Conservation (phyloP, 768 basidiomycete genomes). For the Lentinula sp. region DNA sequence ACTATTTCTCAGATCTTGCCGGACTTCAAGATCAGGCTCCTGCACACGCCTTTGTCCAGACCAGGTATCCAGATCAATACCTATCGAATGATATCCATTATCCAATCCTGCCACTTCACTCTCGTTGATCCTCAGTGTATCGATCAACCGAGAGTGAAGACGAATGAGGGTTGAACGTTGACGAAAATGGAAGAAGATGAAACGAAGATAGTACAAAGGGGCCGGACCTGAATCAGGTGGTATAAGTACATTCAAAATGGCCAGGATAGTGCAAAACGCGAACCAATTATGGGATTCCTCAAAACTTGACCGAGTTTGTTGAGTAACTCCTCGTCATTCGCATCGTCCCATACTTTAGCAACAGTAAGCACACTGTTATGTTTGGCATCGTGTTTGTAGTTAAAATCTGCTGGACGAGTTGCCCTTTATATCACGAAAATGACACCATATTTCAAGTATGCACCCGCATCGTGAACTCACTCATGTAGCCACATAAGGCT, state of each 20-base stretch:
- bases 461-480: slow-evolving; percentile 28
- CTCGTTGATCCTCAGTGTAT: slow-evolving; percentile 25
- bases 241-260: background rate
- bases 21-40: slow-evolving; percentile 25
- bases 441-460: background rate
- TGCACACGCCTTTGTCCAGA: slow-evolving; percentile 9
- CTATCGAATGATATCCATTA: slow-evolving; percentile 25
- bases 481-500: slow-evolving; percentile 70
- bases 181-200: slow-evolving; percentile 40
- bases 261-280: slow-evolving; percentile 6
- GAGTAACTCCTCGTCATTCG: slow-evolving; percentile 26
- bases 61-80: slow-evolving; percentile 22
- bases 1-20: slow-evolving; percentile 41
- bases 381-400: slow-evolving; percentile 75
- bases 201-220: slow-evolving; percentile 46
- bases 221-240: slow-evolving; percentile 25
- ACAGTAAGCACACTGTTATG: slow-evolving; percentile 49
- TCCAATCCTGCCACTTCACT: slow-evolving; percentile 8
- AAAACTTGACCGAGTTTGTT: slow-evolving; percentile 25
- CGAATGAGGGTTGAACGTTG: slow-evolving; percentile 26
- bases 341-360: slow-evolving; percentile 48
- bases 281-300: slow-evolving; percentile 24
- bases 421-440: slow-evolving; percentile 30
- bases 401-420: slow-evolving; percentile 63
- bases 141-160: slow-evolving; percentile 38